phyloP scores from a whole-genome alignment of 1,284 basidiomycete genomes.

The Gomphus sp. region DNA sequence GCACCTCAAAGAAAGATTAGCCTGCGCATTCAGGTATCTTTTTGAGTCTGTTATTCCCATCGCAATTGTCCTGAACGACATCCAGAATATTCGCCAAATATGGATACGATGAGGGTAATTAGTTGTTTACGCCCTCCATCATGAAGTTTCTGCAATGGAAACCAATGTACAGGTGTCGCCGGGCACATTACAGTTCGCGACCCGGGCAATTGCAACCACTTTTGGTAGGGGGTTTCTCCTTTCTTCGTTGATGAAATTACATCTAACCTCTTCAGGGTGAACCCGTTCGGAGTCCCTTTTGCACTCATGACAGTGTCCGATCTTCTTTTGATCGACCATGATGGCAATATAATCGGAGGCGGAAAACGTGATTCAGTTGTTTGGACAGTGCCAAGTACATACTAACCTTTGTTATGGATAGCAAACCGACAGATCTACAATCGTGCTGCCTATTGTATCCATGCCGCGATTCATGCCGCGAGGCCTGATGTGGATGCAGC shows the following conservation, averaged over 20 bases:
- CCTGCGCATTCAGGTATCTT: constrained; percentile 7
- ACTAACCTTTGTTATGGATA: constrained; percentile 28
- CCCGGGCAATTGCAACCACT: background rate
- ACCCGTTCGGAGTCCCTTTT: constrained; percentile 39
- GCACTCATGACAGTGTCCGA: constrained; percentile 35
- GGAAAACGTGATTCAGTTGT: background rate
- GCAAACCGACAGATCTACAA: constrained; percentile 18
- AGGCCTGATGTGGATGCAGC: constrained; percentile 55
- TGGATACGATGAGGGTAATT: constrained; percentile 8
- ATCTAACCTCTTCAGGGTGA: constrained; percentile 46
- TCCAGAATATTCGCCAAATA: constrained; percentile 10
- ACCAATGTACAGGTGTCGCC: constrained; percentile 44
- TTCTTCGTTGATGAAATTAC: constrained; percentile 14
- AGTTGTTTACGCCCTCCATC: background rate
- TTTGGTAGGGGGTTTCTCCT: background rate
- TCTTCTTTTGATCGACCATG: constrained; percentile 38
- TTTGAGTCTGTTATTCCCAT: background rate
- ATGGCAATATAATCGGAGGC: constrained; percentile 35
- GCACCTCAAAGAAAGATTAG: constrained; percentile 9
- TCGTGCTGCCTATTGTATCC: constrained; percentile 40
- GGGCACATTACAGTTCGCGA: constrained; percentile 56
- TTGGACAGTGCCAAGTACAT: constrained; percentile 14
- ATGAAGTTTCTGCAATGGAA: constrained; percentile 19
- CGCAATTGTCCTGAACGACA: background rate
- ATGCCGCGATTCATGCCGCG: constrained; percentile 48